Percentiles rank a stretch among this genome's conserved stretches.
Evolutionary conservation across 371 early-diverging fungal genomes (phyloP).

Genomic region (Lichtheimia ramosa): DNA sequence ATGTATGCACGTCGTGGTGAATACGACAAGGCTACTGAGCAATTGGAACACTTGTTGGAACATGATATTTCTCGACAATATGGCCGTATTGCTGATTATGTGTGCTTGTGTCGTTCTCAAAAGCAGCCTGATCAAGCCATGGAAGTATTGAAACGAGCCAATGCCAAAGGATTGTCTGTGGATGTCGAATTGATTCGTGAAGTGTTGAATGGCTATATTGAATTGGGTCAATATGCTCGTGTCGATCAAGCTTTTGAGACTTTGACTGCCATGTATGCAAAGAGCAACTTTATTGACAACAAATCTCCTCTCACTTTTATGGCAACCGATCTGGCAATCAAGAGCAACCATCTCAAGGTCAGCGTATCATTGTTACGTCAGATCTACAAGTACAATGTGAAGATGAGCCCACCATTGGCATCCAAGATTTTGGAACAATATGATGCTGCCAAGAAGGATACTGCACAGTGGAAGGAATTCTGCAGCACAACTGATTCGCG

Average conservation of each 20-base stretch:
- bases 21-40: slow-evolving; percentile 32
- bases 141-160: slow-evolving; percentile 23
- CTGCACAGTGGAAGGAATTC: slow-evolving; percentile 18
- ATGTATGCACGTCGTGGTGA: slow-evolving; percentile 27
- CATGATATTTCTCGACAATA: slow-evolving; percentile 32
- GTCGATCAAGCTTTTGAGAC: slow-evolving; percentile 5
- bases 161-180: slow-evolving; percentile 23
- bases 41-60: slow-evolving; percentile 26
- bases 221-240: background rate
- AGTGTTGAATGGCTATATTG: slow-evolving; percentile 19
- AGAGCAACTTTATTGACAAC: slow-evolving; percentile 13
- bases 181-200: slow-evolving; percentile 21
- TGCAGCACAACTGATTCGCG: background rate
- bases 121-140: slow-evolving; percentile 24
- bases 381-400: slow-evolving; percentile 18
- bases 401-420: slow-evolving; percentile 14
- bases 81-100: slow-evolving; percentile 40
- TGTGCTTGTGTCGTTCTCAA: slow-evolving; percentile 25
- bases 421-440: slow-evolving; percentile 19
- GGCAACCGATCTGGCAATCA: background rate
- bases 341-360: slow-evolving; percentile 10
- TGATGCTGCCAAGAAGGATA: slow-evolving; percentile 12
- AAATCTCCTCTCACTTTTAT: slow-evolving; percentile 1
- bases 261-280: slow-evolving; percentile 15
- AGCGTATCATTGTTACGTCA: slow-evolving; percentile 11